Evolutionary conservation across 1,284 basidiomycete species (phyloP), one percentile per base, ranked within the genome.

Genomic region (Rhodotorula sp.): DNA sequence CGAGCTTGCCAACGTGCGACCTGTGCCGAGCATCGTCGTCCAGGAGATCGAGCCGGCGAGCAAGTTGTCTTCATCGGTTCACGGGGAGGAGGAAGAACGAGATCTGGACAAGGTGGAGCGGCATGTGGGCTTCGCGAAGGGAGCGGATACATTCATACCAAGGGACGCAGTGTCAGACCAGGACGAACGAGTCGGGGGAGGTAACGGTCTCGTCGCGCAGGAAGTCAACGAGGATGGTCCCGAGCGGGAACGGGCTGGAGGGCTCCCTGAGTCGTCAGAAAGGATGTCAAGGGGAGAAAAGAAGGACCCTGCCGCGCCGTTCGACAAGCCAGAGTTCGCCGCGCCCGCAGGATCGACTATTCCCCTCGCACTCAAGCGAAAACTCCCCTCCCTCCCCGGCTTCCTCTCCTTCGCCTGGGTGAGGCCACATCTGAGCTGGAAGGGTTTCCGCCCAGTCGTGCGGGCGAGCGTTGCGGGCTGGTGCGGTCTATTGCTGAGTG

Each of bases 391-490:
- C 0, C n/a, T 70, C 3, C 69, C 69, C 4, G 53, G 31, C 2
- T 57, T 46, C 6, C 48, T 73, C 11, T 44, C 40, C 40, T 44
- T 44, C 26, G 66, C 53, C 4, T 73, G 72, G 72, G 55, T 62
- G 9, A 58, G 63, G 28, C 65, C 70, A n/a, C 64, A 72, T 15
- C 20, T 71, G 15, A 74, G 69, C 53, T 74, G 72, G 72, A 74
- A 74, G 44, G 67, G 70, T 0, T n/a, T 58, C 22, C 51, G 70
- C n/a, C 70, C 70, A 7, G 70, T 68, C 26, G 3, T 72, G 4
- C 48, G 74, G 1, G 34, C 69, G 22, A 59, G 63, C 24, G 46
- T 75, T 20, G 62, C 71, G 30, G 68, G 67, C 8, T 75, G 74
- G 74, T 69, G 69, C 44, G 74, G 74, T 0, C 37, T 75, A 5